Base-by-base conservation (phyloP, 441 rosid genomes). In the Pelargonium fulgidum region DNA sequence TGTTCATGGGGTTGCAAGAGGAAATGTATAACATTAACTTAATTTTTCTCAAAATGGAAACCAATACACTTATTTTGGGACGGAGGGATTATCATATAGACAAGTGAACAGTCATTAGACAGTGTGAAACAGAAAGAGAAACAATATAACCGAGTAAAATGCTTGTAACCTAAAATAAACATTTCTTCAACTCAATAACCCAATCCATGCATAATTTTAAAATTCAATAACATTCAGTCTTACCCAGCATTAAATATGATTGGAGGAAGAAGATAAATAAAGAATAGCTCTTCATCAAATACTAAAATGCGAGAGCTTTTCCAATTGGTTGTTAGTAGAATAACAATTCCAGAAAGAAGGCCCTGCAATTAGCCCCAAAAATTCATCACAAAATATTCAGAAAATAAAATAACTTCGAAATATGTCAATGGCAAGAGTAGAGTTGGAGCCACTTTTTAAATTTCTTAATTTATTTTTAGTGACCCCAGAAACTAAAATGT, bases 211-310 rank as follows among this genome's bases (percentile, higher is more conserved):
- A 39, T 6, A 7, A 39, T 7, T 7, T 7, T 39, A 39, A 54
- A 54, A 56, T 54, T 16, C 22, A 54, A 16, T 16, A 16, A 54
- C 16, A 9, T 17, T 17, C 62, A 16, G 9, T 56, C 73, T 62
- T 68, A 76, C 79, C 77, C 82, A 14, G 77, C 82, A 50, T 76
- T 76, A 16, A 79, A 79, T 71, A 79, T 79, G 33, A 79, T 79
- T 11, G 79, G 82, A 11, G 82, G 82, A 59, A 79, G 79, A 62
- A 79, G 75, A 73, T 73, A 79, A 64, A 70, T 76, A 56, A 73
- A 79, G 73, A 79, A 76, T 1, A 79, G 33, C 44, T 73, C 77
- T 69, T 73, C 81, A 65, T 72, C 24, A 66, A 79, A 79, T 14
- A 72, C 48, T 63, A 75, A 64, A 42, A 75, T 42, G 50, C 65